Evolutionary conservation across 2,329 filamentous ascomycete genomes (phyloP), one percentile per base, ranked within the genome.

Genomic region (Laburnicola sp.): DNA sequence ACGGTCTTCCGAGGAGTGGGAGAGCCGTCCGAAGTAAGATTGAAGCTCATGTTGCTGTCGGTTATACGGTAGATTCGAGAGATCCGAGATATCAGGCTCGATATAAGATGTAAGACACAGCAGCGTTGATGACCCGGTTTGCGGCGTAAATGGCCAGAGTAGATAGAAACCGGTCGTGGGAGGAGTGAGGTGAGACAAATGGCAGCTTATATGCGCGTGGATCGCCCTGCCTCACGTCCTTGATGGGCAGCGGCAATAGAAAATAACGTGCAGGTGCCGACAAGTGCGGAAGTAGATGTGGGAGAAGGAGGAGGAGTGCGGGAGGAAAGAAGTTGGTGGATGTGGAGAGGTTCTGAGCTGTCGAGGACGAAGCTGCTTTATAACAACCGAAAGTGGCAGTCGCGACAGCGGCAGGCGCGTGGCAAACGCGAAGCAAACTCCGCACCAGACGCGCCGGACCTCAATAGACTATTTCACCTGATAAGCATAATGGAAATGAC

Each of bases 11-110:
- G 73, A 27, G 72, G 73, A 31, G 72, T 74, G 27, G 73, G 73
- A 44, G 73, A 75, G 25, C 72, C 72, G 57, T 74, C 70, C 50
- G 70, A 70, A 55, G 72, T 69, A 57, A 74, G 73, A 50, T 69
- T 73, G 65, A 65, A 66, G 63, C 62, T 71, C 69, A 73, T 72
- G 45, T 53, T 54, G 59, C 46, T 52, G 50, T 58, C 37, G 51
- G 47, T 54, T 54, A 59, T 49, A 45, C n/a, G 46, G 60, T 67
- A 69, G 63, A 67, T 65, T 60, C 44, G 58, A 64, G 55, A 70
- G 62, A 70, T 72, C 51, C 51, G 56, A 60, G 61, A 69, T 59
- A 69, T 67, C 57, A 53, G 57, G 49, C 58, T 55, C 60, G 62
- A 67, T 59, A 64, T 71, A 67, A 70, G 63, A 71, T 72, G 63